Percentiles rank a stretch among this genome's conserved stretches.
These are phyloP conservation scores for Drosera spatulata DNA, from an alignment of 179 eudicot genomes.

Conservation along the genomic window DNA sequence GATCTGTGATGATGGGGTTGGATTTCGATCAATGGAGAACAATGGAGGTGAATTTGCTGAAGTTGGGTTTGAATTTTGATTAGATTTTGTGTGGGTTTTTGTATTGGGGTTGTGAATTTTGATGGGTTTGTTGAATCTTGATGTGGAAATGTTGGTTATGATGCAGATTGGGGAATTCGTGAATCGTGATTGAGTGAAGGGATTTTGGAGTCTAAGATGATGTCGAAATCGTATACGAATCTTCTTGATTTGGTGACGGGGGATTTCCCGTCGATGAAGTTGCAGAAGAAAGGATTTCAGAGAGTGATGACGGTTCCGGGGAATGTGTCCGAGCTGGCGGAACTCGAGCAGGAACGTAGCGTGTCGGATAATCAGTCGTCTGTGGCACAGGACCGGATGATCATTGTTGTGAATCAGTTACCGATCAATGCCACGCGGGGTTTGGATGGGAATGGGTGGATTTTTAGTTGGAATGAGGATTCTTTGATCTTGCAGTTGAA, in stretches of 20 bases:
- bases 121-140: too few relatives aligned
- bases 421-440: constrained; percentile 59
- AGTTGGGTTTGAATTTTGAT: too few relatives aligned
- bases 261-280: constrained; percentile 59
- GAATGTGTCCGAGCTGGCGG: constrained; percentile 58
- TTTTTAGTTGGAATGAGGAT: constrained; percentile 77
- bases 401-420: constrained; percentile 67
- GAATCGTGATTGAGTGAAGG: too few relatives aligned
- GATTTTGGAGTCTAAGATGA: constrained; percentile 12
- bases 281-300: constrained; percentile 39
- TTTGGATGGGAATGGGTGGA: constrained; percentile 67
- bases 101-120: too few relatives aligned
- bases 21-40: too few relatives aligned
- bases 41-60: too few relatives aligned
- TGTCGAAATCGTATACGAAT: constrained; percentile 88
- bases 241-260: constrained; percentile 70
- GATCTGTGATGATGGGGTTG: too few relatives aligned
- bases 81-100: too few relatives aligned
- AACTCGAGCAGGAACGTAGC: constrained; percentile 57
- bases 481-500: constrained; percentile 63
- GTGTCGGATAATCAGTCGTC: constrained; percentile 65
- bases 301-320: constrained; percentile 92
- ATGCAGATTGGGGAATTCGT: too few relatives aligned
- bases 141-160: too few relatives aligned
- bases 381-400: constrained; percentile 55